Conservation (phyloP, 306 rosid genomes). For the Fagus sylvatica region DNA sequence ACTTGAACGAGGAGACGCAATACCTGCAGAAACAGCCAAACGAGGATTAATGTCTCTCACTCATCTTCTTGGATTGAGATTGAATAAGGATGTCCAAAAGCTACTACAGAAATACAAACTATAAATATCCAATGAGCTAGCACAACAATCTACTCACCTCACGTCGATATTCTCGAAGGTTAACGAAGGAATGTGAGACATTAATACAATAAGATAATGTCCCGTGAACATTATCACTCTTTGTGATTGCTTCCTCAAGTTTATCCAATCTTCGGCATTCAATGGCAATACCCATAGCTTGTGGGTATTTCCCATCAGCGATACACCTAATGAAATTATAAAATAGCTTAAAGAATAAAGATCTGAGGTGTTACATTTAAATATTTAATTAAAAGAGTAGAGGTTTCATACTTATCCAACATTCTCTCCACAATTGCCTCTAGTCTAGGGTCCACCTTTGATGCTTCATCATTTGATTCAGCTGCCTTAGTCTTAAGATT, state of each 20-base stretch:
- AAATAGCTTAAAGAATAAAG: background rate
- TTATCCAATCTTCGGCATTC: constrained; percentile 98
- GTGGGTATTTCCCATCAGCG: constrained; percentile 88
- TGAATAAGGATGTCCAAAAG: background rate
- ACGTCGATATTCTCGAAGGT: constrained; percentile 85
- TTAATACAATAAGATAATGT: constrained; percentile 85
- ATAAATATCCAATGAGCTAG: background rate
- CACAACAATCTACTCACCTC: constrained; percentile 54
- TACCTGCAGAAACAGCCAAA: constrained; percentile 51
- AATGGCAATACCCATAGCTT: constrained; percentile 97
- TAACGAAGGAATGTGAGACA: constrained; percentile 89
- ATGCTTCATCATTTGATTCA: constrained; percentile 62
- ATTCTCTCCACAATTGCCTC: constrained; percentile 97
- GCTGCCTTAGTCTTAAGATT: constrained; percentile 79
- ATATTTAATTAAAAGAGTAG: background rate
- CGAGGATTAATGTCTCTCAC: background rate
- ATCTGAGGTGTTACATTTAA: constrained; percentile 3
- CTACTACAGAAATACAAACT: background rate
- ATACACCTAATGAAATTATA: constrained; percentile 65
- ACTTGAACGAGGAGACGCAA: constrained; percentile 93
- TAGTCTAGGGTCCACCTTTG: constrained; percentile 76
- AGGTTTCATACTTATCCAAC: constrained; percentile 78
- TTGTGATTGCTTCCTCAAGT: constrained; percentile 96
- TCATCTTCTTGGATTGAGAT: constrained; percentile 5
- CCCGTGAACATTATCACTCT: constrained; percentile 90